These are phyloP conservation scores for Irpex sp. DNA, from an alignment of 1,284 basidiomycete species.

Conservation along the genomic window DNA sequence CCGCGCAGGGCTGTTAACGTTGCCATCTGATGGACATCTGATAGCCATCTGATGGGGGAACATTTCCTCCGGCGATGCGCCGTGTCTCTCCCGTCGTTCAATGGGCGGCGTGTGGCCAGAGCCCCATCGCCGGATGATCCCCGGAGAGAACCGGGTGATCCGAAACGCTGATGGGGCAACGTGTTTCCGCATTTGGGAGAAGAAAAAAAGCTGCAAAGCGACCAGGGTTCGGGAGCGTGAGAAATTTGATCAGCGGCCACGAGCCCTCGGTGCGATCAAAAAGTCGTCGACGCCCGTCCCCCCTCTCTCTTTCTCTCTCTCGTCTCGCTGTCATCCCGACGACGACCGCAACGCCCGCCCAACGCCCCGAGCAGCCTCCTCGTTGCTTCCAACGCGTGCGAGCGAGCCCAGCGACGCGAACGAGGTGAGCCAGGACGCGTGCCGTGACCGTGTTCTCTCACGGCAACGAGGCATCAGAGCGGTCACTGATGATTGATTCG, in stretches of 20 bases:
- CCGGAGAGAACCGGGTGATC: not conserved
- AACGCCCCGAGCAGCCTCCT: not conserved
- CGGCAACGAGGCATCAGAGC: not conserved
- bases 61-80: not conserved
- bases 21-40: not conserved
- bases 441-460: not conserved
- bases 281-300: not conserved
- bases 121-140: not conserved
- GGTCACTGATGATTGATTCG: slow-evolving; percentile 1
- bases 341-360: not conserved
- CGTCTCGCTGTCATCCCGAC: not conserved
- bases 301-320: not conserved
- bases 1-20: not conserved
- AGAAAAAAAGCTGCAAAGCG: not conserved
- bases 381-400: not conserved
- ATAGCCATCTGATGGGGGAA: not conserved
- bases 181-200: not conserved
- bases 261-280: not conserved
- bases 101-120: not conserved
- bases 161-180: not conserved
- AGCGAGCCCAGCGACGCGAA: not conserved
- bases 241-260: not conserved
- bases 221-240: not conserved
- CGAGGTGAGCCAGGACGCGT: not conserved
- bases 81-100: not conserved